Conservation (phyloP, 2,329 filamentous ascomycete genomes). For the Pyrenochaeta sp. region DNA sequence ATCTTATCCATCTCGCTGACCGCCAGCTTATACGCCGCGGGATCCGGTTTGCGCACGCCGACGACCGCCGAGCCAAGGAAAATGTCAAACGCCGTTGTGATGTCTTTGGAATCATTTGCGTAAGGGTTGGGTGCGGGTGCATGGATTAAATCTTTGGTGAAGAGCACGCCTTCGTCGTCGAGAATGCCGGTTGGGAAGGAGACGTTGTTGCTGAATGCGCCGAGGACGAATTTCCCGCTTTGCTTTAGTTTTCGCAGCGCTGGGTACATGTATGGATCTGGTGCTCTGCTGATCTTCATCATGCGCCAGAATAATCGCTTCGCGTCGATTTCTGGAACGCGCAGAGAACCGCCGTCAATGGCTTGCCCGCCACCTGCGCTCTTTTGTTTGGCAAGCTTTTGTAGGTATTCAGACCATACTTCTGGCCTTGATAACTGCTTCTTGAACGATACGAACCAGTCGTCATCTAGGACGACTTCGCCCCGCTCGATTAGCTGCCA, state of each 20-base stretch:
- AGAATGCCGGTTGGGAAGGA: slow-evolving; percentile 80
- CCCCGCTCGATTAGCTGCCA: slow-evolving; percentile 93
- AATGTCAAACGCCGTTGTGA: slow-evolving; percentile 79
- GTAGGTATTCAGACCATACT: slow-evolving; percentile 72
- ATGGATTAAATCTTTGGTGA: slow-evolving; percentile 46
- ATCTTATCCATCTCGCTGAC: slow-evolving; percentile 71
- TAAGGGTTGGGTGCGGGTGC: slow-evolving; percentile 27
- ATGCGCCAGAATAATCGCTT: slow-evolving; percentile 88
- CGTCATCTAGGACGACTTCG: slow-evolving; percentile 75
- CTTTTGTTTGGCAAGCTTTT: slow-evolving; percentile 32
- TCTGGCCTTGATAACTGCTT: slow-evolving; percentile 71
- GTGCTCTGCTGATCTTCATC: slow-evolving; percentile 76
- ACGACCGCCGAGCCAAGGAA: slow-evolving; percentile 89
- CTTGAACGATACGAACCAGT: slow-evolving; percentile 81
- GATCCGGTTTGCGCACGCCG: slow-evolving; percentile 87
- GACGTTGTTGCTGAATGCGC: slow-evolving; percentile 88
- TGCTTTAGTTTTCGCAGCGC: slow-evolving; percentile 75
- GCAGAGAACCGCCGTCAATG: slow-evolving; percentile 54
- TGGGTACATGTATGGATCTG: slow-evolving; percentile 89
- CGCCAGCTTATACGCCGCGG: slow-evolving; percentile 79
- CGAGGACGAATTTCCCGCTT: slow-evolving; percentile 59
- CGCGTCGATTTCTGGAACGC: slow-evolving; percentile 76
- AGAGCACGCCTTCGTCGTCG: slow-evolving; percentile 62
- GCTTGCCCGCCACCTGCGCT: slow-evolving; percentile 41
- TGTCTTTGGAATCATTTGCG: slow-evolving; percentile 53